Evolutionary conservation across 257 asterid species (phyloP), one percentile per base, ranked within the genome.

Genomic region (Solanum chaucha): DNA sequence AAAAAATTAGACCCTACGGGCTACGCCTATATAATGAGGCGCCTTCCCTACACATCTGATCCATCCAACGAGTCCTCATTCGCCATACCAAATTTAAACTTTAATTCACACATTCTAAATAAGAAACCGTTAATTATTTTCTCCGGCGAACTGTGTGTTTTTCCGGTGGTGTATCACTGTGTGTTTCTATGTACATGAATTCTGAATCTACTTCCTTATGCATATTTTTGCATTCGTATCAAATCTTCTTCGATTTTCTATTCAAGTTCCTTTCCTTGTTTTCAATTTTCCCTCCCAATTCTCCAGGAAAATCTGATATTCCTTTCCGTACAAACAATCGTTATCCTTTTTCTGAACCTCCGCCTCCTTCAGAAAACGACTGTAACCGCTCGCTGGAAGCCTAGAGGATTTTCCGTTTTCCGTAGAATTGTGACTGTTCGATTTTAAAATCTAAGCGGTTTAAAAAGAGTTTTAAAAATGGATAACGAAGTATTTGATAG

Each of bases 181-280:
- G 87, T 75, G 84, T 44, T 90, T 86, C 90, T 73, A 88, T 88
- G 92, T 87, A 87, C 86, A 85, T 89, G 89, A 85, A 87, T 82
- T 88, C 89, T 51, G 87, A 30, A 32, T 88, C 89, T 65, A 51
- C 20, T 78, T 61, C 51, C 59, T 59, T 87, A 88, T 90, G 92
- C 92, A 88, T 82, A 80, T 74, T 85, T 83, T 86, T 87, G 89
- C 89, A 87, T 85, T 19, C 55, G 17, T 26, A 61, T 74, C 41
- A 34, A 6, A 84, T 85, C 83, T 38, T 59, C 74, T 68, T 51
- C 80, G 28, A 48, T 85, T 85, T 85, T 40, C 91, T 82, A 17
- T 75, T 55, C 35, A 48, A 72, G 15, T 46, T 72, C 55, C 84
- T 67, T 34, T 64, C 87, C 30, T 81, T 48, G 19, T 78, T 78